Evolutionary conservation across 2,329 filamentous ascomycete species (phyloP).

Genomic region (Lecanicillium sp.): DNA sequence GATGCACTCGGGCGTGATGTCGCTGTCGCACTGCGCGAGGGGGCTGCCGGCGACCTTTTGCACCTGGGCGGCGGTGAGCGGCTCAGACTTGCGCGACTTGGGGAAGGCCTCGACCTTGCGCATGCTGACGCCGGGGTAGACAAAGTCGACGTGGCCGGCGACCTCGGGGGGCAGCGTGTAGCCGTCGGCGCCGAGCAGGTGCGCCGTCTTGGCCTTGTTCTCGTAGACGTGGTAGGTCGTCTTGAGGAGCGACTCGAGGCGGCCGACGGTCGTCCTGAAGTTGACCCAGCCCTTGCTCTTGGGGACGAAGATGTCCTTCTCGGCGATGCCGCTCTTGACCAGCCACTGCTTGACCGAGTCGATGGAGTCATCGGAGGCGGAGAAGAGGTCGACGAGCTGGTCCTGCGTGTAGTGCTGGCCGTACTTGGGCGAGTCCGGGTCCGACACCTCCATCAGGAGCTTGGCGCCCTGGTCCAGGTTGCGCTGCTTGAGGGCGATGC

Average conservation of each 20-base stretch:
- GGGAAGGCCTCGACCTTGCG: not conserved
- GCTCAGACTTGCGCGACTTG: not conserved
- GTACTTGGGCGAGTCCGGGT: conserved; percentile 3
- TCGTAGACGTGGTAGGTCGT: conserved; percentile 22
- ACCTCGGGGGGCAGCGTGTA: conserved; percentile 33
- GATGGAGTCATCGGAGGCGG: conserved; percentile 32
- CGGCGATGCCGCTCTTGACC: conserved; percentile 41
- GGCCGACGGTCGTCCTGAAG: conserved; percentile 12
- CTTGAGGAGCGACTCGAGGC: conserved; percentile 43
- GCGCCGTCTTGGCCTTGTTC: conserved; percentile 10
- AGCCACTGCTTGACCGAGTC: conserved; percentile 48
- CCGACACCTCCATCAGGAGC: conserved; percentile 9
- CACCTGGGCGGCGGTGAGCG: not conserved
- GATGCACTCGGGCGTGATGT: conserved; percentile 51
- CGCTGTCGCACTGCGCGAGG: conserved; percentile 39
- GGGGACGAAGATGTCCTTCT: conserved; percentile 40
- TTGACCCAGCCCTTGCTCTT: conserved; percentile 38
- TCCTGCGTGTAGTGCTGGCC: conserved; percentile 5
- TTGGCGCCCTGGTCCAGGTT: conserved; percentile 12
- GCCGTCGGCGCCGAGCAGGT: conserved; percentile 29
- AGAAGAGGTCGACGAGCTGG: not conserved
- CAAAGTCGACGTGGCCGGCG: conserved; percentile 32
- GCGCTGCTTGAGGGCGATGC: conserved; percentile 11
- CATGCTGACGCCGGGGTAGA: conserved; percentile 34
- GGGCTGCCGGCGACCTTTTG: not conserved